Evolutionary conservation across 1,284 basidiomycete genomes (phyloP).

Genomic region (Austroboletus rostrupii): DNA sequence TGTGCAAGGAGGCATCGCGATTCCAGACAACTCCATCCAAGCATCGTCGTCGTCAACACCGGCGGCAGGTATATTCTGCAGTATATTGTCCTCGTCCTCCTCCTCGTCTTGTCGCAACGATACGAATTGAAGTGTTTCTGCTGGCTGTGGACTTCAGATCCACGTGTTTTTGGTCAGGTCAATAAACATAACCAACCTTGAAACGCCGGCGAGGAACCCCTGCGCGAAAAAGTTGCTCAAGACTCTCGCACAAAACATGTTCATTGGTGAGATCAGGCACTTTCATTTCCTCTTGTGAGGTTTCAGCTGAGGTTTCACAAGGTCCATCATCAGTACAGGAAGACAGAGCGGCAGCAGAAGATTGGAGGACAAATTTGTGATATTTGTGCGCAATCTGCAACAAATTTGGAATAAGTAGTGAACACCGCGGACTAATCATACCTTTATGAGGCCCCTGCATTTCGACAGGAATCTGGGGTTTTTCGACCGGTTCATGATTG

Average conservation of each 20-base stretch:
- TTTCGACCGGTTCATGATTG: constrained; percentile 51
- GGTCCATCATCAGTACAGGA: constrained; percentile 9
- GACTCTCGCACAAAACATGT: constrained; percentile 39
- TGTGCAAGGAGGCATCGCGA: constrained; percentile 3
- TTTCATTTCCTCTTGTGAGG: constrained; percentile 8
- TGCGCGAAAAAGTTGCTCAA: constrained; percentile 47
- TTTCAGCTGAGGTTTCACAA: constrained; percentile 1
- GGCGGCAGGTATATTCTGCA: constrained; percentile 11
- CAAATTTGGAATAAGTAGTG: constrained; percentile 16
- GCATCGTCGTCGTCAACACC: constrained; percentile 4
- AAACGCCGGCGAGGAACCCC: constrained; percentile 44
- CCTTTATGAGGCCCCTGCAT: constrained; percentile 47
- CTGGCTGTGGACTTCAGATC: constrained; percentile 14
- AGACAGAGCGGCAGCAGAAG: constrained; percentile 17
- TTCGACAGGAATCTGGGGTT: constrained; percentile 43
- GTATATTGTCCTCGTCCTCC: constrained; percentile 24
- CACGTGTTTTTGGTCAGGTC: background rate
- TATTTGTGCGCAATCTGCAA: constrained; percentile 21
- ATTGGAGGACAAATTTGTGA: constrained; percentile 19
- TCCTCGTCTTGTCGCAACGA: constrained; percentile 19
- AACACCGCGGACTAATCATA: constrained; percentile 25
- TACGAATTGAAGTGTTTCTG: constrained; percentile 6
- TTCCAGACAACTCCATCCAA: constrained; percentile 21
- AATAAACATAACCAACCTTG: constrained; percentile 40
- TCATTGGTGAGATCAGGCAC: constrained; percentile 30